Evolutionary conservation across 2,329 filamentous ascomycete genomes (phyloP), one percentile per base, ranked within the genome.

Genomic region (Ceratocystis eucalypticola): DNA sequence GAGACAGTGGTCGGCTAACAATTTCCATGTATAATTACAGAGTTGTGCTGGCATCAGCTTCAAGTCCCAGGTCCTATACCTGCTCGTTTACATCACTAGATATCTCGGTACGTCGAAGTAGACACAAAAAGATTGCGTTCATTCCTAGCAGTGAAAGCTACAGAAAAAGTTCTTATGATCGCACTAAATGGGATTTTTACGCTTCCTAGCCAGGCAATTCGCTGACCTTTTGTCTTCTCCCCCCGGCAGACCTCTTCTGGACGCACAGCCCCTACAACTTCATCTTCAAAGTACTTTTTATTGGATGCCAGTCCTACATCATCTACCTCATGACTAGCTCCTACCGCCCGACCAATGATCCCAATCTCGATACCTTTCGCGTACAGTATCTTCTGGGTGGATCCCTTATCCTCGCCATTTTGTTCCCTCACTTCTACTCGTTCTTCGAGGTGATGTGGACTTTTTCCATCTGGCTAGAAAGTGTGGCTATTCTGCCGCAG

Each of bases 11-110:
- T 6, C 55, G 30, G 25, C 28, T 66, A 22, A 66, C 64, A 41
- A 55, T n/a, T 10, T n/a, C 15, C 12, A 7, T 33, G 10, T 25
- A 15, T 41, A 22, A 69, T 71, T 62, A 22, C 37, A 96, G 93
- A 96, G 92, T 81, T 96, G 92, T 76, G 88, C 93, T 53, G 94
- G 94, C 72, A 93, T 99, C 77, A 99, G 94, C 17, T 97, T 99
- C 84, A 99, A 99, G 77, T 96, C 93, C 69, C 94, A 99, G 82
- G 90, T 87, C 63, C 83, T 99, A 67, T 99, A 99, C 78, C 81
- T 97, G 71, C 79, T 96, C 57, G 94, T 99, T 72, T 99, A 99
- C 77, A 75, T 95, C 55, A 96, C 92, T 69, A 85, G 94, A 74
- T 99, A 99, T 77, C 84, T 99, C 69, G 88, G 88, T 90, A 79